These are phyloP conservation scores for Kwoniella shivajii DNA, from an alignment of 1,284 basidiomycete species.

Conservation along the genomic window DNA sequence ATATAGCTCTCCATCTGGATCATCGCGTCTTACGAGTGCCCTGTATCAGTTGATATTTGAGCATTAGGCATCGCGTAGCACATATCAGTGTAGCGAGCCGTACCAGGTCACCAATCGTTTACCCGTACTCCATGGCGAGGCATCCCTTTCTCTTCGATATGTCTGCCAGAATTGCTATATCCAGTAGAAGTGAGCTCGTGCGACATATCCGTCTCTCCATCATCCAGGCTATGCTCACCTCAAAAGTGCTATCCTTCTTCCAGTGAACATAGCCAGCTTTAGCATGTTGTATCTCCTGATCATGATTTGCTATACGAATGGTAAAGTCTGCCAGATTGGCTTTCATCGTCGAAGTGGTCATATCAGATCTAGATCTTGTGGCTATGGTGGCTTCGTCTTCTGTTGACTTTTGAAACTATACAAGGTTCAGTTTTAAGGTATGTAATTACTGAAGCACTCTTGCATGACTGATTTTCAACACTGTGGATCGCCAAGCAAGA, in stretches of 20 bases:
- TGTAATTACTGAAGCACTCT: no score
- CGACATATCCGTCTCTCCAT: conserved; percentile 2
- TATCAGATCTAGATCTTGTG: no score
- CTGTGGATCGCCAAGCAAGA: no score
- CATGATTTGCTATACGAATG: conserved; percentile 5
- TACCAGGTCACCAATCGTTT: conserved; percentile 20
- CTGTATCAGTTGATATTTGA: conserved; percentile 2
- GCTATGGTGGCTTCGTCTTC: no score
- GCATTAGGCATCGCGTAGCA: background rate
- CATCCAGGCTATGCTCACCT: conserved; percentile 16
- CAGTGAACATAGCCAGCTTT: conserved; percentile 17
- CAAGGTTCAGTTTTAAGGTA: background rate
- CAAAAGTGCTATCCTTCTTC: conserved; percentile 18
- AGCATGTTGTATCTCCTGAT: conserved; percentile 19
- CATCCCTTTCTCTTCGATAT: conserved; percentile 5
- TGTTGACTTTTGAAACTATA: background rate
- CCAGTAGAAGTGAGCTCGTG: background rate
- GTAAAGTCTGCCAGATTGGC: conserved; percentile 6
- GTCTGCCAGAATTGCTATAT: conserved; percentile 9
- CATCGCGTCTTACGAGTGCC: conserved; percentile 29
- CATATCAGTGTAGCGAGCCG: no score
- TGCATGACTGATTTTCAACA: no score
- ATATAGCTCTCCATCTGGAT: conserved; percentile 30
- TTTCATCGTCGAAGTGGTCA: background rate
- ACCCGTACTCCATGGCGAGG: conserved; percentile 19